A percentile compares a stretch with the other conserved stretches of the same genome.
Conservation (phyloP, 176 grass and related monocot genomes). For the Pontederia paniculata region DNA sequence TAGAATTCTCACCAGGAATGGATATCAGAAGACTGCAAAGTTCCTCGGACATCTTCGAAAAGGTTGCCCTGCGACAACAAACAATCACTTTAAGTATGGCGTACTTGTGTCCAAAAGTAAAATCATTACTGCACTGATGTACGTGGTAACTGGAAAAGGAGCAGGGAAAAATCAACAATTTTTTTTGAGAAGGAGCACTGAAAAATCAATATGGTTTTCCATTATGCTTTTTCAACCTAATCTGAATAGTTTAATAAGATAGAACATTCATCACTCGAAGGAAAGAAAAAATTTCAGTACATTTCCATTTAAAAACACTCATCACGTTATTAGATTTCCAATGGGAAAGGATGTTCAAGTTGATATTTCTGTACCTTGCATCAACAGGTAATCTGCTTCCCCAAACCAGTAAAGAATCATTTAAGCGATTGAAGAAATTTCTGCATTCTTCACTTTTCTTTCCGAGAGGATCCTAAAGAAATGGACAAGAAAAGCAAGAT, state of each 20-base stretch:
- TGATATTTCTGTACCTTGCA: conserved; percentile 46
- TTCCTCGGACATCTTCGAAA: conserved; percentile 75
- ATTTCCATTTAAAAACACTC: not conserved
- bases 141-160: too few relatives aligned
- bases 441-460: conserved; percentile 61
- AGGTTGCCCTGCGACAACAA: conserved; percentile 46
- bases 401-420: conserved; percentile 73
- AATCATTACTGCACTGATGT: too few relatives aligned
- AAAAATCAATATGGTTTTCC: too few relatives aligned
- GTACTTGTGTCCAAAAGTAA: conserved; percentile 2
- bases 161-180: not conserved
- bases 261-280: too few relatives aligned
- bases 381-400: conserved; percentile 76
- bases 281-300: too few relatives aligned
- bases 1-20: conserved; percentile 17
- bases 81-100: not conserved
- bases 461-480: conserved; percentile 55
- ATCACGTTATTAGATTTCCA: not conserved
- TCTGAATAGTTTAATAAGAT: not conserved
- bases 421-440: conserved; percentile 52
- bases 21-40: conserved; percentile 46
- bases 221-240: not conserved
- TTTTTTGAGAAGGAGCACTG: not conserved
- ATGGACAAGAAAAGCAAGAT: not conserved
- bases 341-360: not conserved